A percentile compares a stretch with the other conserved stretches of the same genome.
phyloP scores from a whole-genome alignment of 352 stramenopile genomes.

The Phytophthora chlamydospora region DNA sequence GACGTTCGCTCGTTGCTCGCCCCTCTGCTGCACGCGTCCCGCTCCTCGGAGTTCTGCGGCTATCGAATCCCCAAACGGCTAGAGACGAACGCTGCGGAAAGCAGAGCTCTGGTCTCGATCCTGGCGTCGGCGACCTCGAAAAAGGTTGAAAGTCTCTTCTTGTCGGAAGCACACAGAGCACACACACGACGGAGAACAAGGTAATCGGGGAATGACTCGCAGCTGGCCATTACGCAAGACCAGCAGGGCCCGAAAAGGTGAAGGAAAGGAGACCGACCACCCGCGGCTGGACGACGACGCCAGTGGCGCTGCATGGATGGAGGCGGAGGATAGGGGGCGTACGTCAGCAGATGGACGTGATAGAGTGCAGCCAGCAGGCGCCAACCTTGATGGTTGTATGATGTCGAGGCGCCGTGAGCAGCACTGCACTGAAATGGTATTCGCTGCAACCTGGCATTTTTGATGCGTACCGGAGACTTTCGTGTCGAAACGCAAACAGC shows the following conservation, averaged over 20 bases:
- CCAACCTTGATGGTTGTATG: conserved; percentile 13
- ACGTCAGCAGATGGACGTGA: conserved; percentile 33
- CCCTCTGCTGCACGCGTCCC: conserved; percentile 26
- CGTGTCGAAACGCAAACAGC: not conserved
- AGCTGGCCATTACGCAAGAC: conserved; percentile 7
- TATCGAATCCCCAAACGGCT: conserved; percentile 2
- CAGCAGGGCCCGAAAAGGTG: not conserved
- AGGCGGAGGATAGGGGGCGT: conserved; percentile 23
- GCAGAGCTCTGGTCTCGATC: conserved; percentile 23
- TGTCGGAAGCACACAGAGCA: not conserved
- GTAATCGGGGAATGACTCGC: conserved; percentile 25
- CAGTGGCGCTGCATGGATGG: conserved; percentile 27
- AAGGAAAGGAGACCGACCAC: conserved; percentile 9
- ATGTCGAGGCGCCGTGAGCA: conserved; percentile 4
- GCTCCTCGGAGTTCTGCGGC: conserved; percentile 13
- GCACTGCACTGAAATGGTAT: not conserved
- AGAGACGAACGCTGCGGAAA: not conserved
- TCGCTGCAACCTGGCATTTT: conserved; percentile 8
- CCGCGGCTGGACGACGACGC: conserved; percentile 24
- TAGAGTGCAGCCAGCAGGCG: conserved; percentile 24
- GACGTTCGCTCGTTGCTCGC: conserved; percentile 26
- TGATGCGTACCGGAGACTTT: conserved; percentile 20
- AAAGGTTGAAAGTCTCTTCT: not conserved
- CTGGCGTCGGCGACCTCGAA: conserved; percentile 2
- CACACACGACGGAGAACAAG: not conserved